Evolutionary conservation across 768 basidiomycete genomes (phyloP).

Genomic region (Gloeostereum incarnatum): DNA sequence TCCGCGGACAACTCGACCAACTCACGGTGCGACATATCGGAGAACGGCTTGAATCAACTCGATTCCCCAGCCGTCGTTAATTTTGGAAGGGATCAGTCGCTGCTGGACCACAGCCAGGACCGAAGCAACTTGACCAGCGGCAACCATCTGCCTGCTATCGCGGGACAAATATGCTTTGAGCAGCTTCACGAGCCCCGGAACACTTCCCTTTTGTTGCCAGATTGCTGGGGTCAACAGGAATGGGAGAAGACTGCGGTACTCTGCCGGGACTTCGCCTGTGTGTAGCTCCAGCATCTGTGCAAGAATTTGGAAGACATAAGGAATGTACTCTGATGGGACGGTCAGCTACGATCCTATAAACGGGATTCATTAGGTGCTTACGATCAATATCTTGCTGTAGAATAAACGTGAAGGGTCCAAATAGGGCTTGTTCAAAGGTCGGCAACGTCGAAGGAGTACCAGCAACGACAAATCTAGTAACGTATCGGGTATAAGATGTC

Average conservation of each 20-base stretch:
- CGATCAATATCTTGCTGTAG: conserved; percentile 91
- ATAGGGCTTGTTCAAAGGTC: conserved; percentile 73
- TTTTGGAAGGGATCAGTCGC: conserved; percentile 76
- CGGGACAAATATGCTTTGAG: conserved; percentile 75
- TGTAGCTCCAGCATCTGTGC: conserved; percentile 93
- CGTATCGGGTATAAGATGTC: conserved; percentile 2
- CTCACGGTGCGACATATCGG: conserved; percentile 67
- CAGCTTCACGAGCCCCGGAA: conserved; percentile 87
- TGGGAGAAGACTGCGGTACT: conserved; percentile 73
- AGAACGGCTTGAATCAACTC: conserved; percentile 79
- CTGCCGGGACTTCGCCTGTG: conserved; percentile 47
- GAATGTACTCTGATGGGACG: conserved; percentile 77
- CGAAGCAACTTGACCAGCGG: conserved; percentile 60
- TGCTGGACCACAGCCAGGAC: conserved; percentile 89
- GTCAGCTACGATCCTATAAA: too few relatives aligned
- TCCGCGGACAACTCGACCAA: conserved; percentile 8
- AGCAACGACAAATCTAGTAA: conserved; percentile 66
- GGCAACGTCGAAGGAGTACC: conserved; percentile 58
- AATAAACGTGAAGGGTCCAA: conserved; percentile 82
- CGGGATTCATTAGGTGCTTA: conserved; percentile 23
- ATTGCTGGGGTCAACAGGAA: conserved; percentile 77
- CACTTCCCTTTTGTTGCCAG: conserved; percentile 92
- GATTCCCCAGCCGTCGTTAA: conserved; percentile 88
- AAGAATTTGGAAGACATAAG: conserved; percentile 94
- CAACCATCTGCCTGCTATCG: conserved; percentile 60